Percentiles rank a stretch among this genome's conserved stretches.
These are phyloP conservation scores for Ammopiptanthus mongolicus DNA, from an alignment of 306 rosid species.

Conservation along the genomic window DNA sequence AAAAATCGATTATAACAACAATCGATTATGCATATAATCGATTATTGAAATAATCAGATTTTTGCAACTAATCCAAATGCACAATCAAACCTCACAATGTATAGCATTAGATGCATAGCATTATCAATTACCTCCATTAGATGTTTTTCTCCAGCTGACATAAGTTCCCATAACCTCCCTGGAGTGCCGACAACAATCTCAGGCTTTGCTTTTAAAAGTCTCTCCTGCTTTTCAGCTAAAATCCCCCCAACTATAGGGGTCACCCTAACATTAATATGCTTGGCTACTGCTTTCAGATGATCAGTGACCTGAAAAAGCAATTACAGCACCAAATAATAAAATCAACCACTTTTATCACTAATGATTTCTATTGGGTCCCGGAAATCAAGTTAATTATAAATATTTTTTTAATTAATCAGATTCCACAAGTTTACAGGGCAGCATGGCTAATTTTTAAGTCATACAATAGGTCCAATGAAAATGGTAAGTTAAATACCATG, in stretches of 20 bases:
- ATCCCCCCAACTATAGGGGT: constrained; percentile 92
- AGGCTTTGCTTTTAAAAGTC: constrained; percentile 74
- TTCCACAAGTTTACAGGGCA: not conserved
- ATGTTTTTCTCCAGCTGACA: constrained; percentile 83
- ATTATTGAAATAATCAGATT: no score
- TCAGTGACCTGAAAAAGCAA: constrained; percentile 60
- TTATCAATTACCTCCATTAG: constrained; percentile 64
- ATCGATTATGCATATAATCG: no score
- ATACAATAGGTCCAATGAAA: not conserved
- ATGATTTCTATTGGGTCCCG: not conserved
- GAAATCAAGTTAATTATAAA: not conserved
- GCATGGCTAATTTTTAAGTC: not conserved
- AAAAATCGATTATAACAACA: no score
- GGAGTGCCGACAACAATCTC: constrained; percentile 96
- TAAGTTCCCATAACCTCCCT: constrained; percentile 95
- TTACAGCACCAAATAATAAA: constrained; percentile 4
- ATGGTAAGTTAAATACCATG: not conserved
- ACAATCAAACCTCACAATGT: not conserved
- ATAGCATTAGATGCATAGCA: not conserved
- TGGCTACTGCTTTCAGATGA: constrained; percentile 74
- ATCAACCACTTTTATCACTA: not conserved
- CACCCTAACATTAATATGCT: constrained; percentile 59
- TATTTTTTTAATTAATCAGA: not conserved
- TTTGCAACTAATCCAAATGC: no score
- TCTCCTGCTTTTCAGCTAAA: constrained; percentile 85